Evolutionary conservation across 2,329 filamentous ascomycete species (phyloP).

Genomic region (Colletotrichum tropicicola): DNA sequence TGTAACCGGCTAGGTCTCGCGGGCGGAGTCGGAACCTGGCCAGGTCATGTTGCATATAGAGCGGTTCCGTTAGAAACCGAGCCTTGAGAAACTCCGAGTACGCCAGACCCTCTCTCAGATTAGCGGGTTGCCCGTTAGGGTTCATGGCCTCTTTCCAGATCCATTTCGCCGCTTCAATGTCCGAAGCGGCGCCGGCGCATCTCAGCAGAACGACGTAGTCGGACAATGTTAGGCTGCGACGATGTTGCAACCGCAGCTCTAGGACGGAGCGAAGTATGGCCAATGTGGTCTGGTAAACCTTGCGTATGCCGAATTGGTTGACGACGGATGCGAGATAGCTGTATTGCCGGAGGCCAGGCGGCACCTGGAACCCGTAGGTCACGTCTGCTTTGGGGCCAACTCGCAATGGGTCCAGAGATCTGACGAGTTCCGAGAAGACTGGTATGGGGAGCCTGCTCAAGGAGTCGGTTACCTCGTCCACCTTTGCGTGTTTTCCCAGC

Average conservation of each 20-base stretch:
- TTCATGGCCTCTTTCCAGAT: constrained; percentile 46
- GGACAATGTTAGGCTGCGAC: constrained; percentile 39
- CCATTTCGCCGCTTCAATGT: constrained; percentile 42
- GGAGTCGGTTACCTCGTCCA: constrained; percentile 3
- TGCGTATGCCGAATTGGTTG: constrained; percentile 56
- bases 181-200: constrained; percentile 55
- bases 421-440: constrained; percentile 71
- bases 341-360: constrained; percentile 48
- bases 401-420: constrained; percentile 65
- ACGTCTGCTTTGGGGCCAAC: constrained; percentile 60
- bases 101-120: constrained; percentile 41
- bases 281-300: constrained; percentile 48
- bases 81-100: constrained; percentile 58
- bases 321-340: constrained; percentile 47
- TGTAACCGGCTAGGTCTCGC: constrained; percentile 45
- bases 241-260: constrained; percentile 39
- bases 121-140: constrained; percentile 33
- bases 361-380: constrained; percentile 48
- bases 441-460: constrained; percentile 54
- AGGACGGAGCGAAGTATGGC: constrained; percentile 44
- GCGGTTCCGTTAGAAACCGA: constrained; percentile 54
- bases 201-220: constrained; percentile 57
- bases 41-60: constrained; percentile 57
- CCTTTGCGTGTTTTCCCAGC: constrained; percentile 35
- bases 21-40: constrained; percentile 48